Evolutionary conservation across 73 alveolate species (phyloP), one percentile per base, ranked within the genome.

Genomic region (Stentor roeselii): DNA sequence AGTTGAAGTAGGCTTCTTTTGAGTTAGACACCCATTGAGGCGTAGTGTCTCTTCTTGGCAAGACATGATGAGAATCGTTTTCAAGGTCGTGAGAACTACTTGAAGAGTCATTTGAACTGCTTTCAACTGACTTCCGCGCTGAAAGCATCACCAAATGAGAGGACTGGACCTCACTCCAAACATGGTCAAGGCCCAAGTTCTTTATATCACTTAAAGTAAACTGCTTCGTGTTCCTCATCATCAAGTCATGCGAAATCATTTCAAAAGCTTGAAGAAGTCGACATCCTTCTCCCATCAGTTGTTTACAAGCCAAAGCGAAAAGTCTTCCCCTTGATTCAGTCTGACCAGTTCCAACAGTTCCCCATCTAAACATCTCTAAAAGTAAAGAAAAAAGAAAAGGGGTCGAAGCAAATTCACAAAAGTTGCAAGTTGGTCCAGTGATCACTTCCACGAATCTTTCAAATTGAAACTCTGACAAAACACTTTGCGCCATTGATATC

Each of bases 401-500:
- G 21, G 80, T 67, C 27, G 42, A 27, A 15, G 37, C 37, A n/a
- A 67, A 67, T 32, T 67, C 80, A 67, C 80, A 21, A 67, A 21
- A 67, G 14, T 11, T 21, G 14, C 37, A 14, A 1, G 50, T 27
- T 1, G 41, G 41, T 67, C 37, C 80, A 67, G 80, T 67, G 27
- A 67, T 32, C 21, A 67, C 21, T 34, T 21, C n/a, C 34, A 67
- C 80, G 34, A 67, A 67, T 32, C 80, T 0, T 32, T 67, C 80
- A 67, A 67, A 67, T 40, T 67, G 80, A 1, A 67, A 32, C 80
- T 67, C 80, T 27, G 80, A 67, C 11, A 67, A 40, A 36, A 67
- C 34, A 67, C 34, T 21, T 32, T 67, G 80, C 41, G 80, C 80
- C 80, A 67, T 67, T 27, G 80, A 67, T 27, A 67, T 67, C 80